These are phyloP conservation scores for Gomphus sp. DNA, from an alignment of 1,284 basidiomycete genomes.

Conservation along the genomic window DNA sequence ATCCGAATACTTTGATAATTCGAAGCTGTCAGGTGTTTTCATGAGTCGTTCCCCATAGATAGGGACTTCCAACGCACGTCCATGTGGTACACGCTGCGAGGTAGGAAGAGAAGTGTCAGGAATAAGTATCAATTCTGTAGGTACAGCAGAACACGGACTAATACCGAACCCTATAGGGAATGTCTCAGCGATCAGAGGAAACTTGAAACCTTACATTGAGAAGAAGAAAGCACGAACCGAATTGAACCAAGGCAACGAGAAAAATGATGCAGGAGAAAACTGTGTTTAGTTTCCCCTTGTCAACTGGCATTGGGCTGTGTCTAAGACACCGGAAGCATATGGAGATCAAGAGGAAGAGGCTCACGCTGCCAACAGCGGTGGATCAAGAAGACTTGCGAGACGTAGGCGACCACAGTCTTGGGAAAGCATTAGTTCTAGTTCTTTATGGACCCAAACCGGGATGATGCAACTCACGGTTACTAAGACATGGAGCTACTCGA, in stretches of 20 bases:
- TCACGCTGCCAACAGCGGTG: not conserved
- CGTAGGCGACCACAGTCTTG: not conserved
- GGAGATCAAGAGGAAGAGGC: not conserved
- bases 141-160: no score
- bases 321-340: not conserved
- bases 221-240: not conserved
- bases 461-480: not conserved
- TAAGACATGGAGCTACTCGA: not conserved
- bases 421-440: not conserved
- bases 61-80: no score
- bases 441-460: not conserved
- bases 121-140: no score
- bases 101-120: no score
- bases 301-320: not conserved
- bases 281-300: not conserved
- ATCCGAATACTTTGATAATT: no score
- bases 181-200: no score
- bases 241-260: not conserved
- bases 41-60: no score
- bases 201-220: no score
- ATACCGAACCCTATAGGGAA: no score
- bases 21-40: no score
- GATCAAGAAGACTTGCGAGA: constrained; percentile 1
- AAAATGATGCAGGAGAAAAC: not conserved
- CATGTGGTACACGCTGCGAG: no score